phyloP scores from a whole-genome alignment of 2,329 filamentous ascomycete species.

The Sporothrix pseudoabietina region DNA sequence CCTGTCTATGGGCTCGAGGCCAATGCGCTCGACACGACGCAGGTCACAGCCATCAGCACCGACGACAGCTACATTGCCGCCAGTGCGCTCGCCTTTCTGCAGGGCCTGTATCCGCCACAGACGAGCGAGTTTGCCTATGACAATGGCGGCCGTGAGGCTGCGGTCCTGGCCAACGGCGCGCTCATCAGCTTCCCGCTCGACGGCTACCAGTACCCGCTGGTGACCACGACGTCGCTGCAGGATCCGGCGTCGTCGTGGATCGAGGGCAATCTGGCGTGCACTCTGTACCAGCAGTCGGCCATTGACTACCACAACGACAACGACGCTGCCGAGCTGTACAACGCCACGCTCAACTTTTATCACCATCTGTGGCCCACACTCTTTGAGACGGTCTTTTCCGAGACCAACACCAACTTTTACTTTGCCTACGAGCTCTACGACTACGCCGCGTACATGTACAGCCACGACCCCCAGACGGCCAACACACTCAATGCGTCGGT shows the following conservation, averaged over 20 bases:
- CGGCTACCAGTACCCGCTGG: constrained; percentile 78
- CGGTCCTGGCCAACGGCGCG: constrained; percentile 48
- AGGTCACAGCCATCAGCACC: constrained; percentile 49
- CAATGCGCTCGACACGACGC: constrained; percentile 52
- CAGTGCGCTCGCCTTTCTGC: constrained; percentile 75
- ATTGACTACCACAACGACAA: constrained; percentile 38
- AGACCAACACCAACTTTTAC: constrained; percentile 45
- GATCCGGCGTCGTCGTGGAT: constrained; percentile 53
- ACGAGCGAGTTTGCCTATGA: constrained; percentile 45
- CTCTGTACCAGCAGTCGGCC: constrained; percentile 42
- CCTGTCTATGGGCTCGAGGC: constrained; percentile 49
- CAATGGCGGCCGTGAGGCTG: constrained; percentile 41
- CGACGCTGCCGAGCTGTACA: constrained; percentile 33
- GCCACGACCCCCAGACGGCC: constrained; percentile 52
- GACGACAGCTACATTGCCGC: constrained; percentile 58
- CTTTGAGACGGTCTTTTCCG: constrained; percentile 46
- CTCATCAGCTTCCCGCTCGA: constrained; percentile 65
- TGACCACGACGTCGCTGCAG: constrained; percentile 44
- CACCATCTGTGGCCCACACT: constrained; percentile 44
- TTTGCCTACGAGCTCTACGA: constrained; percentile 60
- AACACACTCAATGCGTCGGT: constrained; percentile 46
- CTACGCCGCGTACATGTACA: constrained; percentile 56
- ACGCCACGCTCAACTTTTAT: constrained; percentile 46
- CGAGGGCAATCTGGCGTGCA: constrained; percentile 46
- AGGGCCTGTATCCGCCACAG: constrained; percentile 79